These are phyloP conservation scores for Neurospora sp. DNA, from an alignment of 495 filamentous ascomycete species.

Conservation along the genomic window DNA sequence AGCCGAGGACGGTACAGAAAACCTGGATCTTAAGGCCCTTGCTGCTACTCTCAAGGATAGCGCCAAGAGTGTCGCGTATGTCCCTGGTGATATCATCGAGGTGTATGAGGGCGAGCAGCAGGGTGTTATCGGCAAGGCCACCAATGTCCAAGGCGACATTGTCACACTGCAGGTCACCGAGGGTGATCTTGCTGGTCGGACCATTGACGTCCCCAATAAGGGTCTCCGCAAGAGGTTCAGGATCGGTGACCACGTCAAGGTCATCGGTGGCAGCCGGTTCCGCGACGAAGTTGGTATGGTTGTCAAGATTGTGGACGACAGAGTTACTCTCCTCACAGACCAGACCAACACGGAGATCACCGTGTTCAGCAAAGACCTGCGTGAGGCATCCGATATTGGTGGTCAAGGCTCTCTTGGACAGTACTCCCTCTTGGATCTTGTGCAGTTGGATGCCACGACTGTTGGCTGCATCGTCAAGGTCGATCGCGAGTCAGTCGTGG, in stretches of 20 bases:
- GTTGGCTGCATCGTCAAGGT: constrained; percentile 92
- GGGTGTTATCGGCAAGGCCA: constrained; percentile 74
- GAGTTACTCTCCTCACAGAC: constrained; percentile 85
- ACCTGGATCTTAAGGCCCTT: constrained; percentile 81
- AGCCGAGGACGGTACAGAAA: constrained; percentile 83
- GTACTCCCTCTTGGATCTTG: constrained; percentile 85
- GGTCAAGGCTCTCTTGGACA: constrained; percentile 68
- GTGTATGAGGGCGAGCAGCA: constrained; percentile 95
- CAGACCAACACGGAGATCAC: constrained; percentile 87
- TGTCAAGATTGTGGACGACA: constrained; percentile 79
- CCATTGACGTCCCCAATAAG: constrained; percentile 85
- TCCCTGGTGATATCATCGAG: constrained; percentile 87
- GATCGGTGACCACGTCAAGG: constrained; percentile 95
- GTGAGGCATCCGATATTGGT: constrained; percentile 83
- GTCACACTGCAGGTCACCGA: constrained; percentile 81
- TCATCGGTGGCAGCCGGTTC: constrained; percentile 89
- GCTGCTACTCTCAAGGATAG: constrained; percentile 76
- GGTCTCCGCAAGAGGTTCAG: constrained; percentile 87
- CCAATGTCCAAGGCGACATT: constrained; percentile 83
- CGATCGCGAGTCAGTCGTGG: constrained; percentile 80
- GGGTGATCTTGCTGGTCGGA: constrained; percentile 71
- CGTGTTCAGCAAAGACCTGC: constrained; percentile 94
- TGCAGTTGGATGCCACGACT: constrained; percentile 85
- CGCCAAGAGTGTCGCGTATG: constrained; percentile 66
- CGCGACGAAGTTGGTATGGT: constrained; percentile 95